Conservation (phyloP, 1,284 basidiomycete species). For the Porodaedalea pini region DNA sequence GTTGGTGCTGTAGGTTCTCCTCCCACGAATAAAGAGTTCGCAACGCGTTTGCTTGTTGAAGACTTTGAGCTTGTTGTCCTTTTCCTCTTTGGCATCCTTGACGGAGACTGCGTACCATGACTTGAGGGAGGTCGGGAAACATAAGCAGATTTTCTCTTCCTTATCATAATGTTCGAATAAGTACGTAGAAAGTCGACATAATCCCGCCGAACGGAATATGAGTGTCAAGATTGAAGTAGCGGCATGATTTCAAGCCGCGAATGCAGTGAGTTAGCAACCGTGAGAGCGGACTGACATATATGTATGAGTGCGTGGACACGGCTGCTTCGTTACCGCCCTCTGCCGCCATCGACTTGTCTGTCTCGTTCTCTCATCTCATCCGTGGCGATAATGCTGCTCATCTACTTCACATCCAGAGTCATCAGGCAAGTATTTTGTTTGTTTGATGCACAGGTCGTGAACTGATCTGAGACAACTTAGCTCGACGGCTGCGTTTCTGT, state of each 20-base stretch:
- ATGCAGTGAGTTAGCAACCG: neutral
- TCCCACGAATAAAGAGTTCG: neutral
- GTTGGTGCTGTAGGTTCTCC: conserved; percentile 8
- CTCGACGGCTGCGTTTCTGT: conserved; percentile 69
- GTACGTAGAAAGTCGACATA: too few relatives aligned
- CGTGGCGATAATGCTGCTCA: conserved; percentile 14
- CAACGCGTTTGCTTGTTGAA: neutral
- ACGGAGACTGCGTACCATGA: neutral
- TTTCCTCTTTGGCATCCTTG: neutral
- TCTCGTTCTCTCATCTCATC: neutral
- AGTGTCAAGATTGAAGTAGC: neutral
- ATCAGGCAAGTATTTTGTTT: conserved; percentile 11
- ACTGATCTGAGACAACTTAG: conserved; percentile 31
- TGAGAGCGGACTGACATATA: neutral
- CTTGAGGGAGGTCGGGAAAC: neutral
- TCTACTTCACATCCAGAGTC: conserved; percentile 18
- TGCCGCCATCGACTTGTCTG: neutral
- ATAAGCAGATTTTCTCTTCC: neutral
- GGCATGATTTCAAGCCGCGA: neutral
- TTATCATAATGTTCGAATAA: too few relatives aligned
- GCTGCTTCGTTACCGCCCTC: neutral
- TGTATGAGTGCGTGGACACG: neutral
- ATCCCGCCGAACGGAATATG: neutral
- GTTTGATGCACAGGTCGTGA: neutral
- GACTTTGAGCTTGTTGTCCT: neutral